These are phyloP conservation scores for Alternaria panax DNA, from an alignment of 2,329 filamentous ascomycete genomes.

Conservation along the genomic window DNA sequence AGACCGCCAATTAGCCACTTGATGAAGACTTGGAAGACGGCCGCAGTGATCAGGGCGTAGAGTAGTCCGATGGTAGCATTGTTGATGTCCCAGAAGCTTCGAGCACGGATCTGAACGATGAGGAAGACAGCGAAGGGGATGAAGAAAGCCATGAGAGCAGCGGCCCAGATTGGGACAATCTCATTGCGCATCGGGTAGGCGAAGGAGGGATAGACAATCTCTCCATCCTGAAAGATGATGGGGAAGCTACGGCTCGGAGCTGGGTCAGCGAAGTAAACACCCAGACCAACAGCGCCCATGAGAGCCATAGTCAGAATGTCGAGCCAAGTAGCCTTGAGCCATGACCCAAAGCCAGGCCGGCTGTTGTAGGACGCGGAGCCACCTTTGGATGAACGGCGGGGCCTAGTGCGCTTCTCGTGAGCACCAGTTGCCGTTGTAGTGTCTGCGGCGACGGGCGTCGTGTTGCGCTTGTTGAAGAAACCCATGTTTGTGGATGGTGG, in stretches of 20 bases:
- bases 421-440: constrained; percentile 45
- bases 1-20: constrained; percentile 75
- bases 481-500: constrained; percentile 37
- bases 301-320: constrained; percentile 72
- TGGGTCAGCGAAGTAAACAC: constrained; percentile 71
- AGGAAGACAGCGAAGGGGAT: constrained; percentile 72
- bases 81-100: constrained; percentile 64
- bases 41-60: constrained; percentile 72
- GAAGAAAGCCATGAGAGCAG: constrained; percentile 69
- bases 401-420: constrained; percentile 36
- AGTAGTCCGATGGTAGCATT: constrained; percentile 74
- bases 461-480: constrained; percentile 49
- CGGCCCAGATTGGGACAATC: constrained; percentile 71
- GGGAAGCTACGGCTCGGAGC: constrained; percentile 74
- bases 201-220: constrained; percentile 73
- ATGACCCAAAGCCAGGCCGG: constrained; percentile 69
- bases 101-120: constrained; percentile 70
- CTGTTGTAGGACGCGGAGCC: constrained; percentile 37
- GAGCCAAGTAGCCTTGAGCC: constrained; percentile 71
- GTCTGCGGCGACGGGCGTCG: constrained; percentile 44
- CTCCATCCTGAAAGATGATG: constrained; percentile 69
- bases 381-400: constrained; percentile 16
- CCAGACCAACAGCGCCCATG: constrained; percentile 72
- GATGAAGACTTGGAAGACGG: constrained; percentile 79
- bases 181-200: constrained; percentile 71